Percentiles rank a stretch among this genome's conserved stretches.
Conservation (phyloP, 2,329 filamentous ascomycete genomes). For the Chaetomium sp. region DNA sequence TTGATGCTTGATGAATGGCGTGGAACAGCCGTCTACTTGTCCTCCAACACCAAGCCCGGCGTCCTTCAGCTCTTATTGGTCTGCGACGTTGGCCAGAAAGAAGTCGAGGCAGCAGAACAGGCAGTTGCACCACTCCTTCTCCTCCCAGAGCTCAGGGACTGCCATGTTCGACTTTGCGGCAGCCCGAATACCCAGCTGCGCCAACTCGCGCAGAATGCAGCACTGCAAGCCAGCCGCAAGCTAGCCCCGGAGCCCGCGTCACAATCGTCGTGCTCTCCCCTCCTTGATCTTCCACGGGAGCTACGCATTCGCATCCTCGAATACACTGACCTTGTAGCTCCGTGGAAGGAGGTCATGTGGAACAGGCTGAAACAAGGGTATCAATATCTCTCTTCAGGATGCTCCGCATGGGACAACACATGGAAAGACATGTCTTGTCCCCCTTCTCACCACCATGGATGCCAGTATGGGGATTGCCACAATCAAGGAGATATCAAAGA, state of each 20-base stretch:
- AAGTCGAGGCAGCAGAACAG: not conserved
- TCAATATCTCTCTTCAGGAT: not conserved
- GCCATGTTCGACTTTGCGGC: constrained; percentile 3
- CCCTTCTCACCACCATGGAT: not conserved
- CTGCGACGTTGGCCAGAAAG: not conserved
- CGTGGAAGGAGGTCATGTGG: constrained; percentile 29
- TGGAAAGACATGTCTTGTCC: not conserved
- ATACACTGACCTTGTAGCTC: constrained; percentile 31
- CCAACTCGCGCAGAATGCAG: not conserved
- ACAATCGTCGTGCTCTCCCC: not conserved
- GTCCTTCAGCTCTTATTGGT: constrained; percentile 3
- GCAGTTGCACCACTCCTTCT: not conserved
- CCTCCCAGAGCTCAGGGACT: constrained; percentile 6
- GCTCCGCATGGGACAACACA: not conserved
- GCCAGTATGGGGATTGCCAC: not conserved
- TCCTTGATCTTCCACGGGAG: constrained; percentile 9
- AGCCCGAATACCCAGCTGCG: not conserved
- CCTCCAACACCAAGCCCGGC: not conserved
- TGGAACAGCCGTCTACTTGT: not conserved
- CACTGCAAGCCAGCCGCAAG: not conserved
- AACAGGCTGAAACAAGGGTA: not conserved
- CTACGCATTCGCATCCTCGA: constrained; percentile 28
- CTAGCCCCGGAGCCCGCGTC: not conserved
- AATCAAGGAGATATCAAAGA: not conserved
- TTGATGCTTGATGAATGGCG: constrained; percentile 7